A percentile compares a stretch with the other conserved stretches of the same genome.
These are phyloP conservation scores for Hygrocybe coccinea DNA, from an alignment of 768 basidiomycete species.

Conservation along the genomic window DNA sequence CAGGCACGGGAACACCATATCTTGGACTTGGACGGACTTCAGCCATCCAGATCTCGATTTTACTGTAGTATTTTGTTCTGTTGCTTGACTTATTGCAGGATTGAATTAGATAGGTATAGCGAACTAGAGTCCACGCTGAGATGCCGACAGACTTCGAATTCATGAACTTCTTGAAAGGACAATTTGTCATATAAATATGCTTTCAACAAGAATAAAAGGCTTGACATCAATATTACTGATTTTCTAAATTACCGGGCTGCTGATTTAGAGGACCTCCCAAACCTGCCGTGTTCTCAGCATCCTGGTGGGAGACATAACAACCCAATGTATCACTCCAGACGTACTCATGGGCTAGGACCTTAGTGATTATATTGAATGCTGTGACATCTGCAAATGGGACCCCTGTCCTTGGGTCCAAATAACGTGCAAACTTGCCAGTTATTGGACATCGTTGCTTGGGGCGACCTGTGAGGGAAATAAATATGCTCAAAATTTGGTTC, in stretches of 20 bases:
- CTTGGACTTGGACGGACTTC: conserved; percentile 2
- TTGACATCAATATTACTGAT: neutral
- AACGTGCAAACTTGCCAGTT: conserved; percentile 72
- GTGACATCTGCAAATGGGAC: conserved; percentile 70
- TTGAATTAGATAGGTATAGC: neutral
- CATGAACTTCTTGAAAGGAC: neutral
- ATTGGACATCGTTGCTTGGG: conserved; percentile 65
- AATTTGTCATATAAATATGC: no score
- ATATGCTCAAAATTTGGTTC: neutral
- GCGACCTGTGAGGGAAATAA: conserved; percentile 44
- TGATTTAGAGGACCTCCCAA: neutral
- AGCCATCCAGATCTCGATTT: neutral
- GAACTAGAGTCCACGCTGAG: neutral
- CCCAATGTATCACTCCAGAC: conserved; percentile 53
- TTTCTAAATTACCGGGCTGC: neutral
- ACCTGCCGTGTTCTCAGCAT: neutral
- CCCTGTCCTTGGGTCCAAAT: conserved; percentile 73
- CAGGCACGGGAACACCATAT: neutral
- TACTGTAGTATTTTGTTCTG: neutral
- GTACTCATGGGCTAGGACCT: conserved; percentile 61
- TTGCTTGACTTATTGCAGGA: neutral
- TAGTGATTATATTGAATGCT: conserved; percentile 62
- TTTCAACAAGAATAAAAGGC: neutral
- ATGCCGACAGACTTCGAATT: neutral
- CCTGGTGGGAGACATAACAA: conserved; percentile 31